These are phyloP conservation scores for Sphaceloma murrayae DNA, from an alignment of 2,329 filamentous ascomycete genomes.

Conservation along the genomic window DNA sequence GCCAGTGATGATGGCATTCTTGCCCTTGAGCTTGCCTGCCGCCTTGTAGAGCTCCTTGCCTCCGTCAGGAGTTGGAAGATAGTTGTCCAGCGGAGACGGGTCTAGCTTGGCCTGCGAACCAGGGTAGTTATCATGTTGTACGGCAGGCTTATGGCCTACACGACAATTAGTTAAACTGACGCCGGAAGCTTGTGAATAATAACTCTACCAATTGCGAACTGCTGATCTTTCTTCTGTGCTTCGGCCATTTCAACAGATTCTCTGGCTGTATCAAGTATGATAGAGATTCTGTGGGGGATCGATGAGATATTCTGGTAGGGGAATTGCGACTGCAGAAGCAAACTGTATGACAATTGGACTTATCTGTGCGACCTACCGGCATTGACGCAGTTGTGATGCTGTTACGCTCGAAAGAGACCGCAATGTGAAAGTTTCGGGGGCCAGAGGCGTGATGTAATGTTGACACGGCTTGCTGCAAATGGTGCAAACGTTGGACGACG, in stretches of 20 bases:
- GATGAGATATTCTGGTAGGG: no score
- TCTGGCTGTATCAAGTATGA: no score
- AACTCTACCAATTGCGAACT: background rate
- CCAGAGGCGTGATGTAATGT: conserved; percentile 5
- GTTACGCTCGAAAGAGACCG: background rate
- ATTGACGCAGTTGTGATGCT: conserved; percentile 9
- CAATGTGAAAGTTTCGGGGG: conserved; percentile 3
- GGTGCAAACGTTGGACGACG: background rate
- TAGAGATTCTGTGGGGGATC: no score
- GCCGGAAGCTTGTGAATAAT: background rate
- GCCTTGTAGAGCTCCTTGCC: conserved; percentile 62
- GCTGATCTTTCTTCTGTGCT: conserved; percentile 11
- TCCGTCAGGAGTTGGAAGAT: conserved; percentile 58
- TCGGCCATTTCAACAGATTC: no score
- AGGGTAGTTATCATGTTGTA: conserved; percentile 26
- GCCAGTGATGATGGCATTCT: conserved; percentile 69
- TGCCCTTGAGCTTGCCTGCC: conserved; percentile 64
- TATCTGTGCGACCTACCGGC: no score
- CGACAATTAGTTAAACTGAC: background rate
- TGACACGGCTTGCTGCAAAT: conserved; percentile 3
- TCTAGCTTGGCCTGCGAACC: conserved; percentile 49
- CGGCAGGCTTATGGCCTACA: conserved; percentile 9
- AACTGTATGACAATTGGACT: background rate
- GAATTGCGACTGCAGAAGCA: background rate
- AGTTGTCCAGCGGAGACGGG: conserved; percentile 50